These are phyloP conservation scores for Diplodia seriata DNA, from an alignment of 2,329 filamentous ascomycete genomes.

Conservation along the genomic window DNA sequence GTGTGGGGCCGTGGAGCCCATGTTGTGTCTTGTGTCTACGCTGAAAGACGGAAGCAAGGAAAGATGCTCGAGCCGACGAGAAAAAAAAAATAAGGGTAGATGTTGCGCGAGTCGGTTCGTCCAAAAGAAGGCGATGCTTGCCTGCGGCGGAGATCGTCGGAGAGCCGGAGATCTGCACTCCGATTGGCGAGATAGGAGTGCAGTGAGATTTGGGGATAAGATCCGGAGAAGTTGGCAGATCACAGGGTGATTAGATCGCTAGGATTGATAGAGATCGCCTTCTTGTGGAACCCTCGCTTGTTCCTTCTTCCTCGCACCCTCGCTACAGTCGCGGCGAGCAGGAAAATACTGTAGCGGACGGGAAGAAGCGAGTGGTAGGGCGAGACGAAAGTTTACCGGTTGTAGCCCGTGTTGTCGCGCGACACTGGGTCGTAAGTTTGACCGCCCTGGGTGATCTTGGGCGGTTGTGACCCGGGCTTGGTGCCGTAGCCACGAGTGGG, in stretches of 20 bases:
- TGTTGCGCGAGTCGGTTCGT: background rate
- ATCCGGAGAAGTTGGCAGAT: slow-evolving; percentile 9
- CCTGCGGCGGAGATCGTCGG: background rate
- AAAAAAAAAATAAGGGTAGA: background rate
- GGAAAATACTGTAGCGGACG: background rate
- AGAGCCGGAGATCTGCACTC: background rate
- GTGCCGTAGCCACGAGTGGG: slow-evolving; percentile 29
- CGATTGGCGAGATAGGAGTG: background rate
- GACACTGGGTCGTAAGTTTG: slow-evolving; percentile 2
- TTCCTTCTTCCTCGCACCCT: background rate
- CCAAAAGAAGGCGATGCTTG: slow-evolving; percentile 3
- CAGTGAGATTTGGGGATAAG: background rate
- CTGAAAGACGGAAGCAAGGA: background rate
- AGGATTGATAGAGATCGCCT: background rate
- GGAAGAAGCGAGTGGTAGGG: background rate
- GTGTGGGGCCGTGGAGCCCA: slow-evolving; percentile 13
- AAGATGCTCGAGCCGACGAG: slow-evolving; percentile 14
- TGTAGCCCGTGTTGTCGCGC: slow-evolving; percentile 20
- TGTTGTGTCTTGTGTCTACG: background rate
- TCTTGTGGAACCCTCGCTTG: slow-evolving; percentile 1
- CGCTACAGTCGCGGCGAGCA: slow-evolving; percentile 17
- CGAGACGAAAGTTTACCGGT: slow-evolving; percentile 1
- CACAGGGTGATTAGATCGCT: background rate
- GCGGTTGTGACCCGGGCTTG: slow-evolving; percentile 15
- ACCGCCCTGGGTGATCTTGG: slow-evolving; percentile 17